phyloP scores from a whole-genome alignment of 1,284 basidiomycete species.

The Sporisorium graminicola region DNA sequence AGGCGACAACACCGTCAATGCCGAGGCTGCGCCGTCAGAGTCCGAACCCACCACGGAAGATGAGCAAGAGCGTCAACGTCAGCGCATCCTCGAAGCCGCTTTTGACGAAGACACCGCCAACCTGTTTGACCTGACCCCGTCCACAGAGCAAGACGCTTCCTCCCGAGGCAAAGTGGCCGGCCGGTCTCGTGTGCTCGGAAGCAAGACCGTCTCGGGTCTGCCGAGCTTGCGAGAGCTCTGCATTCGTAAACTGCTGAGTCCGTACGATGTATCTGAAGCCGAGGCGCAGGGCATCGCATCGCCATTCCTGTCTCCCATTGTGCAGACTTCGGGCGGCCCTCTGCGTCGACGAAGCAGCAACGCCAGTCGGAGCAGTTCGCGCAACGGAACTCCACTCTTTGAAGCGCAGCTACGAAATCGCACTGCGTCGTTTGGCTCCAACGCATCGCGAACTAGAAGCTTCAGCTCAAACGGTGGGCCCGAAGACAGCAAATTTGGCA shows the following conservation, averaged over 20 bases:
- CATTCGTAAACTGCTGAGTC: conserved; percentile 56
- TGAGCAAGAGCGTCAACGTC: conserved; percentile 33
- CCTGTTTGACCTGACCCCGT: conserved; percentile 29
- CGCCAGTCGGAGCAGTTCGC: conserved; percentile 29
- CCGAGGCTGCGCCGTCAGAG: conserved; percentile 2
- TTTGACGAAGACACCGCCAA: conserved; percentile 40
- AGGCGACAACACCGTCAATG: conserved; percentile 20
- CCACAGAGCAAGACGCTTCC: conserved; percentile 12
- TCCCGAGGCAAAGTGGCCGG: conserved; percentile 32
- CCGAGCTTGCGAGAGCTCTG: conserved; percentile 60
- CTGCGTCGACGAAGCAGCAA: conserved; percentile 32
- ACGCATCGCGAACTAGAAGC: conserved; percentile 32
- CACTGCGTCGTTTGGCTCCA: conserved; percentile 33
- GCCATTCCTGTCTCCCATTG: conserved; percentile 42
- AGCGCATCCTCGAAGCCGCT: conserved; percentile 50
- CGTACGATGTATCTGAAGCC: conserved; percentile 34
- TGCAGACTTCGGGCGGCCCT: conserved; percentile 22
- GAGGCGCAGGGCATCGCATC: conserved; percentile 34
- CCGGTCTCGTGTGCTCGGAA: conserved; percentile 43
- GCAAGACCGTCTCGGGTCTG: conserved; percentile 23
- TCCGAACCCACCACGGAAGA: neutral
- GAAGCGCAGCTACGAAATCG: conserved; percentile 21
- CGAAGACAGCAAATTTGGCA: conserved; percentile 40
- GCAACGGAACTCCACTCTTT: conserved; percentile 31
- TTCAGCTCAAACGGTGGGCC: conserved; percentile 49